Conservation (phyloP, 2,329 filamentous ascomycete species). For the Calonectria pseudoreteaudii region DNA sequence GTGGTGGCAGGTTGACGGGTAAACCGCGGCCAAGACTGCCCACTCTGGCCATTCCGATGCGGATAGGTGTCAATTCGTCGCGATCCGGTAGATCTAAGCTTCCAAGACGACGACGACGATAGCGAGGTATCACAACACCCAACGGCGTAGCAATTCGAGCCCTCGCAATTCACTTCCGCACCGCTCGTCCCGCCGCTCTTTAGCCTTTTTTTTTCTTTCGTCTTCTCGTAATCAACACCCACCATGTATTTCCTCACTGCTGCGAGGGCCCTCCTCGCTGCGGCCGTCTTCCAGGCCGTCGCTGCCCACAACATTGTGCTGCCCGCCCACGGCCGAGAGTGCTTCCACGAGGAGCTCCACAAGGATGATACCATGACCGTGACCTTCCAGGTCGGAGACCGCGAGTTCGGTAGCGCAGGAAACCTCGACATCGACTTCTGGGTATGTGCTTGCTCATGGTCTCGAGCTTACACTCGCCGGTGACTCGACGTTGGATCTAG, state of each 20-base stretch:
- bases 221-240: not conserved
- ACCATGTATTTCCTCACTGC: slow-evolving; percentile 49
- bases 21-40: slow-evolving; percentile 36
- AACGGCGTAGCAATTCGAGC: slow-evolving; percentile 20
- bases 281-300: slow-evolving; percentile 65
- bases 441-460: slow-evolving; percentile 67
- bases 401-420: slow-evolving; percentile 93
- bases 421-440: slow-evolving; percentile 98
- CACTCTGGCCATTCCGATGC: slow-evolving; percentile 24
- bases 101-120: slow-evolving; percentile 22
- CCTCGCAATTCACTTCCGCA: not conserved
- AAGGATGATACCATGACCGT: slow-evolving; percentile 98
- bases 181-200: slow-evolving; percentile 4
- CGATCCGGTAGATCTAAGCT: slow-evolving; percentile 36
- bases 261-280: slow-evolving; percentile 57
- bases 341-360: slow-evolving; percentile 95
- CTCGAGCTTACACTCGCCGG: not conserved
- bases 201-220: not conserved
- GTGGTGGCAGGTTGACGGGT: slow-evolving; percentile 25
- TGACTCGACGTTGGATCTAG: not conserved
- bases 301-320: slow-evolving; percentile 96
- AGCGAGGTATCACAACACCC: slow-evolving; percentile 18
- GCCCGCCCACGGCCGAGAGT: slow-evolving; percentile 92
- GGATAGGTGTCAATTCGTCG: slow-evolving; percentile 48
- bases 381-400: slow-evolving; percentile 96